Conservation (phyloP, 306 rosid genomes). For the Inga leiocalycina region DNA sequence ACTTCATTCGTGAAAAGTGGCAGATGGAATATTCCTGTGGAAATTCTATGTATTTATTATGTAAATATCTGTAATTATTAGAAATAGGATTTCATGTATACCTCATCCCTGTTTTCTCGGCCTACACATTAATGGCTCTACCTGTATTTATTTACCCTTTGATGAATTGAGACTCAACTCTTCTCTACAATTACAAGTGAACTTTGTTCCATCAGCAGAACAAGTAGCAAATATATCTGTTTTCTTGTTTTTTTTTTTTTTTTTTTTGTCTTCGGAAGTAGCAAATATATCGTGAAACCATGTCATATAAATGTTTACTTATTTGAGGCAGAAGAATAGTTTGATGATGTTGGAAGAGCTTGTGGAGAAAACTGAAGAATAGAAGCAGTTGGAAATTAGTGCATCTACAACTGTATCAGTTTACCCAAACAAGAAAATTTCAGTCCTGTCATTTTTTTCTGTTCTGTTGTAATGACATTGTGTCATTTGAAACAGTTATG, state of each 20-base stretch:
- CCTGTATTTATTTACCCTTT: background rate
- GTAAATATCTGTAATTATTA: background rate
- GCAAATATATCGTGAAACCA: background rate
- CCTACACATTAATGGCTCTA: background rate
- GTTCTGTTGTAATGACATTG: background rate
- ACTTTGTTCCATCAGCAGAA: background rate
- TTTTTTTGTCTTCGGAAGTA: background rate
- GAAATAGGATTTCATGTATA: background rate
- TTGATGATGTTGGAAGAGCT: background rate
- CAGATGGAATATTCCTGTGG: background rate
- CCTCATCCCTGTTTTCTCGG: background rate
- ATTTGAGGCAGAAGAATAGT: background rate
- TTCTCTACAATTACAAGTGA: background rate
- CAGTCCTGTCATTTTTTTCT: background rate
- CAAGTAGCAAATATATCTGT: background rate
- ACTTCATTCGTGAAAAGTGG: background rate
- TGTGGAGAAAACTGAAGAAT: background rate
- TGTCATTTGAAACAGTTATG: background rate
- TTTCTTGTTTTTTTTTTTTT: background rate
- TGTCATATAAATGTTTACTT: background rate
- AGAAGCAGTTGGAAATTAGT: background rate
- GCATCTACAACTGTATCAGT: background rate
- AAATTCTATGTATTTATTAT: too few species aligned
- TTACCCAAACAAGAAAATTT: background rate
- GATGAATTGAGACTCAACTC: background rate